These are phyloP conservation scores for Nemania sp. DNA, from an alignment of 2,329 filamentous ascomycete genomes.

Conservation along the genomic window DNA sequence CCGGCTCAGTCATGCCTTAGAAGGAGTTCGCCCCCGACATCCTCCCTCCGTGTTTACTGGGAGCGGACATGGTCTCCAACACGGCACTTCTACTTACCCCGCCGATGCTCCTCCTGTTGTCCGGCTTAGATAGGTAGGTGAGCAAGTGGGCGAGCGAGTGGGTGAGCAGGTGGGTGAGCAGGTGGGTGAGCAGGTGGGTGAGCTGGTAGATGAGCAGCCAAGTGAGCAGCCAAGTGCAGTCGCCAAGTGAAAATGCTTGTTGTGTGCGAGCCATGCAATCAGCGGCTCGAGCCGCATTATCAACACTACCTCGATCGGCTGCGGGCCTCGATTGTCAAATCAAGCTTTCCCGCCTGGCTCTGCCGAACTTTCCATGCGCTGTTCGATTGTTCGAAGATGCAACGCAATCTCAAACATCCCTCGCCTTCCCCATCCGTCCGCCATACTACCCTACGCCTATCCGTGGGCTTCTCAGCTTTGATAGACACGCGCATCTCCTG, in stretches of 20 bases:
- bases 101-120: conserved; percentile 12
- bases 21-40: neutral
- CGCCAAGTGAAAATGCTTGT: conserved; percentile 6
- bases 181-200: too few relatives aligned
- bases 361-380: conserved; percentile 28
- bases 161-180: too few relatives aligned
- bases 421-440: conserved; percentile 25
- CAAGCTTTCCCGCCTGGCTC: conserved; percentile 27
- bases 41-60: conserved; percentile 1
- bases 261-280: conserved; percentile 23
- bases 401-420: conserved; percentile 24
- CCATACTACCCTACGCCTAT: conserved; percentile 14
- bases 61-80: conserved; percentile 22
- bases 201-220: too few relatives aligned
- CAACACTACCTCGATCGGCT: conserved; percentile 6
- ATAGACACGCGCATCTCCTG: conserved; percentile 9
- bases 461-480: conserved; percentile 20
- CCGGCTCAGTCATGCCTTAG: neutral
- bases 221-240: too few relatives aligned
- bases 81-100: conserved; percentile 26
- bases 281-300: conserved; percentile 32
- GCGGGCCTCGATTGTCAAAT: conserved; percentile 26
- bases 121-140: neutral
- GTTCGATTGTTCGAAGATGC: conserved; percentile 27
- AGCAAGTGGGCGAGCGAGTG: too few relatives aligned